phyloP scores from a whole-genome alignment of 2,329 filamentous ascomycete genomes.

The Penicillium sumatraense region DNA sequence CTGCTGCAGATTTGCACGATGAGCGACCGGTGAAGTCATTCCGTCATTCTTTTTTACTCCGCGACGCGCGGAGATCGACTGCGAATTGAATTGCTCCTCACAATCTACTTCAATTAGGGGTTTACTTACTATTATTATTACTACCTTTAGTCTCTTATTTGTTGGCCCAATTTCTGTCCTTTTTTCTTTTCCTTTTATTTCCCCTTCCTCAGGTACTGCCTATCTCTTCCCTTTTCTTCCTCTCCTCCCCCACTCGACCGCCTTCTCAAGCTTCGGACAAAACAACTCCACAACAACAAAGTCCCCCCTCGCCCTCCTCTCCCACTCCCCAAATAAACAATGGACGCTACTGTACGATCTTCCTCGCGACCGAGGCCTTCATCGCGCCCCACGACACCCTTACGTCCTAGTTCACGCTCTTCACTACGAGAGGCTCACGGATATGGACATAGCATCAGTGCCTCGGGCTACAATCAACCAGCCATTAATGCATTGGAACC shows the following conservation, averaged over 20 bases:
- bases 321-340: slow-evolving; percentile 17
- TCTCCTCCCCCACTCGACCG: slow-evolving; percentile 1
- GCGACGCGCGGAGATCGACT: not conserved
- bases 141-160: not conserved
- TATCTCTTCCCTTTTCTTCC: not conserved
- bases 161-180: not conserved
- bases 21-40: slow-evolving; percentile 7
- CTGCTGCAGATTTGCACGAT: too few relatives aligned
- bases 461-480: slow-evolving; percentile 57
- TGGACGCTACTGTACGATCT: slow-evolving; percentile 47
- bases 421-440: slow-evolving; percentile 80
- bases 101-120: not conserved
- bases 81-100: not conserved
- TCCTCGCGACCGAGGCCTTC: slow-evolving; percentile 65
- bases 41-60: not conserved
- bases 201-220: too few relatives aligned
- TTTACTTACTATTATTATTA: too few relatives aligned
- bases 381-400: slow-evolving; percentile 86
- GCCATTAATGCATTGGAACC: slow-evolving; percentile 80
- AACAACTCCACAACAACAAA: not conserved
- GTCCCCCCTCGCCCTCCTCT: slow-evolving; percentile 6
- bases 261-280: not conserved
- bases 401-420: slow-evolving; percentile 86
- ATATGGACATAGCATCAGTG: slow-evolving; percentile 44
- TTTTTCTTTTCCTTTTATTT: not conserved